Conservation (phyloP, 371 early-diverging fungal genomes). For the Dinochytrium kinnereticum region DNA sequence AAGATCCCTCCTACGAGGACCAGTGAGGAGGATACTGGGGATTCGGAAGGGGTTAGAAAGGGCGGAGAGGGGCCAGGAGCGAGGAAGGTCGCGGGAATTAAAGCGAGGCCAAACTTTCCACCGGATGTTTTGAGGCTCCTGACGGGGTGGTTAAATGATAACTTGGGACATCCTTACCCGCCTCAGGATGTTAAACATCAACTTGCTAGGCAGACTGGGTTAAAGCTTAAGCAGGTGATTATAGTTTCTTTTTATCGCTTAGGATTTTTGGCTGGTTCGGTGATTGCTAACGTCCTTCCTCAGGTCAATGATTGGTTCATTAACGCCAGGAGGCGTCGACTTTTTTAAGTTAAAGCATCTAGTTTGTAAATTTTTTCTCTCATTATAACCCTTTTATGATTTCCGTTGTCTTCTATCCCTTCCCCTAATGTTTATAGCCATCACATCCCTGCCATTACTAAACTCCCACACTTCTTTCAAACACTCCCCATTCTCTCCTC, state of each 20-base stretch:
- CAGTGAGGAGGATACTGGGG: neutral
- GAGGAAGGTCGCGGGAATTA: neutral
- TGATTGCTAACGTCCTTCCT: neutral
- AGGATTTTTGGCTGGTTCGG: no score
- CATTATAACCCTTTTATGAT: no score
- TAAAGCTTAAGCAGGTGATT: conserved; percentile 18
- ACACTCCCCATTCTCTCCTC: no score
- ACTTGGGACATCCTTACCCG: conserved; percentile 18
- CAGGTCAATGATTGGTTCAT: conserved; percentile 18
- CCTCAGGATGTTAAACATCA: conserved; percentile 18
- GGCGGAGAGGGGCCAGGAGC: neutral
- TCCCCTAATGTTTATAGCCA: no score
- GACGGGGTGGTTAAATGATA: conserved; percentile 14
- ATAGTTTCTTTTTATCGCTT: neutral
- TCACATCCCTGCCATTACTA: no score
- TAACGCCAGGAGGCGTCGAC: conserved; percentile 5
- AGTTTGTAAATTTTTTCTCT: no score
- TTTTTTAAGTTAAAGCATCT: conserved; percentile 3
- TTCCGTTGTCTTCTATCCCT: no score
- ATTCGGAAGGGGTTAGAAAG: neutral
- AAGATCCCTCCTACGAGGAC: no score
- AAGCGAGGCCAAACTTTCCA: conserved; percentile 17
- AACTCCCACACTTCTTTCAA: no score
- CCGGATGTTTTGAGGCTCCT: conserved; percentile 15
- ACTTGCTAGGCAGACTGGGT: conserved; percentile 15